A percentile compares a stretch with the other conserved stretches of the same genome.
phyloP scores from a whole-genome alignment of 305 asterid species.

The Plantago lanceolata region DNA sequence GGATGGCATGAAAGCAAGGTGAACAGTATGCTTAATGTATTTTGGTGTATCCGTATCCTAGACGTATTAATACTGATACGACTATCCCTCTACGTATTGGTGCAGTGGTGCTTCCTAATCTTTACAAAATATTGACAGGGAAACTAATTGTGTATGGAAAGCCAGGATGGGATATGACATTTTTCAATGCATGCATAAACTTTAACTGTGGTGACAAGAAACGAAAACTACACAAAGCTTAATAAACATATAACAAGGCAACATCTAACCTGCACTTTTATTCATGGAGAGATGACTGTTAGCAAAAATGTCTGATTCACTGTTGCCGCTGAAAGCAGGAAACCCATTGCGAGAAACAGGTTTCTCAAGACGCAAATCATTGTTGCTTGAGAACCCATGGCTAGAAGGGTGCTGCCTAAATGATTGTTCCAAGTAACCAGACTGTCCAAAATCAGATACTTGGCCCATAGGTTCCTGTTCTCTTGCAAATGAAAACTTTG shows the following conservation, averaged over 20 bases:
- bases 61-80: no score
- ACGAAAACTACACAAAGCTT: conserved; percentile 1
- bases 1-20: no score
- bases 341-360: conserved; percentile 42
- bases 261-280: conserved; percentile 55
- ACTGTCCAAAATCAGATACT: conserved; percentile 40
- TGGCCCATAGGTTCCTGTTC: conserved; percentile 54
- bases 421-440: conserved; percentile 41
- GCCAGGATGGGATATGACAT: not conserved
- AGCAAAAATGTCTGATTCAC: conserved; percentile 41
- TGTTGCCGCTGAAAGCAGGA: conserved; percentile 37
- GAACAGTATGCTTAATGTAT: no score
- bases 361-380: conserved; percentile 43
- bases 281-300: conserved; percentile 43
- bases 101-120: no score
- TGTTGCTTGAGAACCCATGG: conserved; percentile 41
- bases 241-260: conserved; percentile 1
- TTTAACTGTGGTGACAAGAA: not conserved
- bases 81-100: no score
- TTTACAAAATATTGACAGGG: no score
- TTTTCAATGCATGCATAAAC: not conserved
- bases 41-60: no score
- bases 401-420: conserved; percentile 39
- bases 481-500: conserved; percentile 95
- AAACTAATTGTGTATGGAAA: not conserved